These are phyloP conservation scores for Aspergillus tamarii DNA, from an alignment of 2,329 filamentous ascomycete species.

Conservation along the genomic window DNA sequence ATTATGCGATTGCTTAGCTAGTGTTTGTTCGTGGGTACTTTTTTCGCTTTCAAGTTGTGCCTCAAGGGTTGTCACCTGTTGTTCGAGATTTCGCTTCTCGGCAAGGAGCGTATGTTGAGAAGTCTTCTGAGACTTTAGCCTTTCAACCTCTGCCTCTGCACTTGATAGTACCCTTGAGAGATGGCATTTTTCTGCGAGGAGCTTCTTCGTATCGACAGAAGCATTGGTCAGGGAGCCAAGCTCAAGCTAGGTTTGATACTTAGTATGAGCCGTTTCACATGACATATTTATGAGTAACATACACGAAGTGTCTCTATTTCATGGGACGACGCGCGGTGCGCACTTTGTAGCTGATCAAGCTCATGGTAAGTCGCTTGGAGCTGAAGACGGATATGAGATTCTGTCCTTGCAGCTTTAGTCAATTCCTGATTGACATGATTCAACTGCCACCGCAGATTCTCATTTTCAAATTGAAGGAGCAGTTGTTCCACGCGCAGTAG, in stretches of 20 bases:
- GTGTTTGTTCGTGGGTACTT: constrained; percentile 64
- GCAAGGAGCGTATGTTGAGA: constrained; percentile 70
- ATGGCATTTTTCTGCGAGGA: constrained; percentile 67
- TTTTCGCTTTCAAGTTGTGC: constrained; percentile 83
- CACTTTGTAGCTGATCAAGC: constrained; percentile 30
- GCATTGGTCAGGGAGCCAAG: constrained; percentile 68
- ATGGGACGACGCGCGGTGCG: constrained; percentile 52
- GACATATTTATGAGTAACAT: constrained; percentile 18
- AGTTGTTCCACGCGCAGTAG: constrained; percentile 70
- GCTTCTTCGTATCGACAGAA: constrained; percentile 70
- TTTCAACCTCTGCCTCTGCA: constrained; percentile 65
- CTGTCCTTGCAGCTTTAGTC: constrained; percentile 52
- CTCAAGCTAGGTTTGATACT: constrained; percentile 61
- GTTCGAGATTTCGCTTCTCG: constrained; percentile 79
- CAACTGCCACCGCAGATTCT: constrained; percentile 67
- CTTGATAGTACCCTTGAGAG: constrained; percentile 62
- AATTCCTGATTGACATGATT: constrained; percentile 60
- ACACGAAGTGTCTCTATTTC: constrained; percentile 63
- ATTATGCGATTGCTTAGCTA: constrained; percentile 40
- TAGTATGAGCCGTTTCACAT: constrained; percentile 22
- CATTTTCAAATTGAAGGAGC: constrained; percentile 75
- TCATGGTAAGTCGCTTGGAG: constrained; percentile 56
- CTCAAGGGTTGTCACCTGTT: constrained; percentile 75
- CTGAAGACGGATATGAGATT: constrained; percentile 47
- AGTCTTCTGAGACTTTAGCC: constrained; percentile 60